These are phyloP conservation scores for Diplodia corticola DNA, from an alignment of 2,329 filamentous ascomycete genomes.

Conservation along the genomic window DNA sequence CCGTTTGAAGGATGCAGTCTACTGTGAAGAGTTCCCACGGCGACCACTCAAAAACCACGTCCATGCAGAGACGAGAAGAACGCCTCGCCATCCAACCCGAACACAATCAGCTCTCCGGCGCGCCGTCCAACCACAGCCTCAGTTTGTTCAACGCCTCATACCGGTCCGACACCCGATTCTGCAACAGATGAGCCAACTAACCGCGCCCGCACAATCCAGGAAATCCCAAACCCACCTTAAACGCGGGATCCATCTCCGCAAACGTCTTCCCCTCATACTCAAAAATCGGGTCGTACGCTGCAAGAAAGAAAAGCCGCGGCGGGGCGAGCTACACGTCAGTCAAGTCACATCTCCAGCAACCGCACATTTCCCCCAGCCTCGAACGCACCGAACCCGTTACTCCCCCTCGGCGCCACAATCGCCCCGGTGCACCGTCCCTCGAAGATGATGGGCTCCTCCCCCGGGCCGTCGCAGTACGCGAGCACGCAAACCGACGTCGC, in stretches of 20 bases:
- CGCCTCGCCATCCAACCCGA: not conserved
- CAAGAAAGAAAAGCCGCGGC: too few relatives aligned
- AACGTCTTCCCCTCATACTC: not conserved
- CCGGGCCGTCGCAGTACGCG: not conserved
- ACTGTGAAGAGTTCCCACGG: not conserved
- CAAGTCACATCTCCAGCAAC: too few relatives aligned
- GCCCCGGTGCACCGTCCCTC: not conserved
- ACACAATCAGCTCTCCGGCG: not conserved
- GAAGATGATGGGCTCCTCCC: not conserved
- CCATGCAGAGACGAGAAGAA: not conserved
- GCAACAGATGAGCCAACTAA: not conserved
- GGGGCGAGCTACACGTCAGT: too few relatives aligned
- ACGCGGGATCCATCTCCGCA: not conserved
- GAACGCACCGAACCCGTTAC: not conserved
- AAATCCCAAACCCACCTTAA: not conserved
- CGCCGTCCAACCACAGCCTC: not conserved
- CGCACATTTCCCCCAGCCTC: too few relatives aligned
- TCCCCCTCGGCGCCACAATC: not conserved
- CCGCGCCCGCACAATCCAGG: not conserved
- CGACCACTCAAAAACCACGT: not conserved
- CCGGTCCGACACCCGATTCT: not conserved
- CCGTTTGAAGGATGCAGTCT: too few relatives aligned
- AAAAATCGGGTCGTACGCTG: not conserved
- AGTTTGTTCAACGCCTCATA: not conserved
- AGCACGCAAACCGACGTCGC: not conserved